Evolutionary conservation across 108 stramenopile genomes (phyloP).

Genomic region (Pseudonitzschia pungens): DNA sequence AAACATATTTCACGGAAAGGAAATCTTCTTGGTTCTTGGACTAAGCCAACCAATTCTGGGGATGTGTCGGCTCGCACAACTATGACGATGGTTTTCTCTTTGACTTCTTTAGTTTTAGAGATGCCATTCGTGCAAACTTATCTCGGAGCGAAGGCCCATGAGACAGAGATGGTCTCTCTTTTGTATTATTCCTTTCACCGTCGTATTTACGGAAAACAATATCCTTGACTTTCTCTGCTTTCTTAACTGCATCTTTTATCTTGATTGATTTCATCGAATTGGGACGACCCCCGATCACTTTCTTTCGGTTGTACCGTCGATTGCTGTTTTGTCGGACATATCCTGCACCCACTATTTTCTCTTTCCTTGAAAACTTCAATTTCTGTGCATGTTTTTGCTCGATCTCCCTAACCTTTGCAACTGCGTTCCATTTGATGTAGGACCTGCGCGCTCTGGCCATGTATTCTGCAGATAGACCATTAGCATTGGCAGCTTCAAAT

Average conservation of each 20-base stretch:
- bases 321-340: neutral
- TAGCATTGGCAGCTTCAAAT: slow-evolving; percentile 15
- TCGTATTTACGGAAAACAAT: neutral
- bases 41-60: too few species aligned
- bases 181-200: neutral
- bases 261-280: neutral
- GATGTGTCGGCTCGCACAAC: too few species aligned
- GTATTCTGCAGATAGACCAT: slow-evolving; percentile 17
- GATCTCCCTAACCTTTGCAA: neutral
- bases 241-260: neutral
- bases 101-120: neutral
- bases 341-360: neutral
- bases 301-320: neutral
- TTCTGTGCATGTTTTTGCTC: neutral
- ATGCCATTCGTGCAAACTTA: neutral
- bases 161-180: neutral
- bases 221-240: neutral
- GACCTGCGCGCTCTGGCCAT: neutral
- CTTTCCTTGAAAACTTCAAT: neutral
- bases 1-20: too few species aligned
- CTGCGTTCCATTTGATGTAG: neutral
- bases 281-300: neutral
- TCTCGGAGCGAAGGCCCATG: neutral
- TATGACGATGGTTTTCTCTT: too few species aligned
- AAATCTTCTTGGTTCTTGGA: too few species aligned